Conservation (phyloP, 768 basidiomycete genomes). For the Sporobolomyces phaffii region DNA sequence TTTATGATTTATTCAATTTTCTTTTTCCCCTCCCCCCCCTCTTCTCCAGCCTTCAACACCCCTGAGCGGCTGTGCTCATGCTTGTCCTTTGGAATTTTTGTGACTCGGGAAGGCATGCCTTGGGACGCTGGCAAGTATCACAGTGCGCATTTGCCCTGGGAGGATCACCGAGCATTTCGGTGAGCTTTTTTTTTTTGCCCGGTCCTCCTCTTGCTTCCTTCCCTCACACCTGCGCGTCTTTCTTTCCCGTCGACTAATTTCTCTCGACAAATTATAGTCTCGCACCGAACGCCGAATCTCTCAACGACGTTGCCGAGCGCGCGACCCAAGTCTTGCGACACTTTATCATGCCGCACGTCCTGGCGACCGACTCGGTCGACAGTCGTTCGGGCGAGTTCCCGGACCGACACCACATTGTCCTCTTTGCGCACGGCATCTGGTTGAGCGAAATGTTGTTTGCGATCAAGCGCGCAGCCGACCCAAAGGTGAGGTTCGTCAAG, state of each 20-base stretch:
- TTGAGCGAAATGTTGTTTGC: constrained; percentile 48
- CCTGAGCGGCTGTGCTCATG: too few species aligned
- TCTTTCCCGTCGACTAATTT: too few species aligned
- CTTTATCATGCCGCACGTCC: constrained; percentile 47
- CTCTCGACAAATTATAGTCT: constrained; percentile 33
- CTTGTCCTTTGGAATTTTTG: constrained; percentile 30
- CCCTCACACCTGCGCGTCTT: too few species aligned
- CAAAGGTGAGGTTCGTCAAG: constrained; percentile 23
- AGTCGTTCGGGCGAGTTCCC: constrained; percentile 16
- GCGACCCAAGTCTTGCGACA: constrained; percentile 46
- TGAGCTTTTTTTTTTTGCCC: too few species aligned
- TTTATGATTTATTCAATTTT: too few species aligned
- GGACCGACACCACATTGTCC: constrained; percentile 42
- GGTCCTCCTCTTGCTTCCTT: too few species aligned
- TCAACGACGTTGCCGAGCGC: constrained; percentile 47
- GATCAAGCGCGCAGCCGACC: constrained; percentile 35
- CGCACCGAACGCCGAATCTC: constrained; percentile 46
- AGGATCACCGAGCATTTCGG: constrained; percentile 44
- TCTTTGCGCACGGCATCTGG: constrained; percentile 51
- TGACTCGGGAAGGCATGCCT: constrained; percentile 31
- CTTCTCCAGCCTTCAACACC: too few species aligned
- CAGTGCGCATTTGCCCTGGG: constrained; percentile 31
- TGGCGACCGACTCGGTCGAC: constrained; percentile 30
- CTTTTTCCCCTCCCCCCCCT: too few species aligned
- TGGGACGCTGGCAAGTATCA: constrained; percentile 32